Evolutionary conservation across 2,329 filamentous ascomycete species (phyloP), one percentile per base, ranked within the genome.

Genomic region (Neopestalotiopsis sp.): DNA sequence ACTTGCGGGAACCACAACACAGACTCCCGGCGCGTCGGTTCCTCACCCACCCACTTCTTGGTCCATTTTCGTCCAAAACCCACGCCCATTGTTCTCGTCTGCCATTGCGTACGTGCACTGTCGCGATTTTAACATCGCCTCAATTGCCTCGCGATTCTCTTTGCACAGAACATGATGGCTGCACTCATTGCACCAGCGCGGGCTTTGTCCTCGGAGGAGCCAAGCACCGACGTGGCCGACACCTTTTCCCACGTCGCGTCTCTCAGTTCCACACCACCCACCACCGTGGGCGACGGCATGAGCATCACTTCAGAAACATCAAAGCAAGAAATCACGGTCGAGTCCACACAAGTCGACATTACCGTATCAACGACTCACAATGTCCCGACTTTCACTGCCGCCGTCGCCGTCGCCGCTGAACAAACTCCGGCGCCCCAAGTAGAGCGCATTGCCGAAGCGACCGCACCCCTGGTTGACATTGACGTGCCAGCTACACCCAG

Each of bases 261-360:
- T 64, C 81, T 85, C 32, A 86, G 83, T 74, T 91, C 88, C 24
- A 92, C 91, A 68, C 90, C 91, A 61, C 89, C 90, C 30, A 92
- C 90, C 63, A 92, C 89, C 73, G 82, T 90, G 73, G 88, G 87
- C 75, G 90, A 92, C 77, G 85, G 83, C 74, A 85, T 83, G 70
- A 91, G 89, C 80, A 81, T 90, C 68, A 83, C 84, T 67, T 87
- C 87, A 56, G 79, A 83, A 56, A 83, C 88, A 49, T 91, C 90
- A 49, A 92, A 89, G 76, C 82, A 88, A 73, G 88, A 88, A 73
- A 88, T 90, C 77, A 82, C 82, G 72, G 82, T 82, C 68, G 90
- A 88, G 79, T 82, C 89, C 73, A 83, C 81, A 66, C 83, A 83
- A 64, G 74, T 80, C 64, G 83, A 79, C 74, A 83, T 81, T 66